Base-by-base conservation (phyloP, 2,329 filamentous ascomycete genomes). In the Claviceps pusilla region DNA sequence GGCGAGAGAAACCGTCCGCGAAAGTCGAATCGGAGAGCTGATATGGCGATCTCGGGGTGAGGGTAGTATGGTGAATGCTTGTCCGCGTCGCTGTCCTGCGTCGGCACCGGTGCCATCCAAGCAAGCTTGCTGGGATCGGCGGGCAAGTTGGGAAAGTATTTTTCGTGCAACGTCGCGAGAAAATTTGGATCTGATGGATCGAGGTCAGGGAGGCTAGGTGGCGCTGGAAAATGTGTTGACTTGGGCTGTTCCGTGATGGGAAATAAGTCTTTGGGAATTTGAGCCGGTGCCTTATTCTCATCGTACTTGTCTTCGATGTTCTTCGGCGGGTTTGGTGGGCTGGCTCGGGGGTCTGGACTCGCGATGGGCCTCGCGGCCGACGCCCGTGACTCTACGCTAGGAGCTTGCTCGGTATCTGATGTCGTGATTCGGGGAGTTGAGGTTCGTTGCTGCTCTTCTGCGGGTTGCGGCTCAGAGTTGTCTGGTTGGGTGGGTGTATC, bases 91-190 rank as follows among this genome's bases (percentile, higher is more conserved):
- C 80, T 83, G 64, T 82, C 77, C 49, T 79, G 68, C 4, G 83
- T 82, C 7, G 83, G 82, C 51, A 86, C 65, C 14, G 86, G 84
- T 51, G 84, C 82, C 79, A 97, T 93, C 91, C 91, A 98, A 24
- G 88, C 87, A 4, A 96, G 80, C 53, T 87, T 85, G 56, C 84
- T 83, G 0, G 90, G 89, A 68, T 96, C 88, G 54, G 89, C 82
- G 2, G 90, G 82, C 1, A 95, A 83, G 58, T 83, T 80, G 12
- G 93, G 90, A 69, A 96, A 98, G 77, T 95, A 98, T 68, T 96
- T 95, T 28, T 82, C 72, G 74, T 95, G 90, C 6, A 98, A 80
- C 55, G 87, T 84, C 49, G 80, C 71, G 55, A 97, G 82, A 71
- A 97, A 97, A 64, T 88, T 76, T 0, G 87, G 84, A 56, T 90